phyloP scores from a whole-genome alignment of 2,329 filamentous ascomycete genomes.

The Talaromyces marneffei region DNA sequence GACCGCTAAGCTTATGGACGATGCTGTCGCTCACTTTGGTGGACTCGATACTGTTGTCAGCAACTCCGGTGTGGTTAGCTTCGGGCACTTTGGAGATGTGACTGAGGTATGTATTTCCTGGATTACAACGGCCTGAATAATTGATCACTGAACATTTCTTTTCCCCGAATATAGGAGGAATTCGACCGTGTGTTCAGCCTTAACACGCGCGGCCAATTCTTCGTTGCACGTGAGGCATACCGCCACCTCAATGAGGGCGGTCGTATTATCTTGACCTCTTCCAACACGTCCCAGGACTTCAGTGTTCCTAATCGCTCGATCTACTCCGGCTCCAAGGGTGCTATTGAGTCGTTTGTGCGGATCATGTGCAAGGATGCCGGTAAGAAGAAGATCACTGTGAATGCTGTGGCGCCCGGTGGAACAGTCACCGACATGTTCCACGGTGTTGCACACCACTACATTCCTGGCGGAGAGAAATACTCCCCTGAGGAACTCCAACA shows the following conservation, averaged over 20 bases:
- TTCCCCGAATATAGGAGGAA: slow-evolving; percentile 48
- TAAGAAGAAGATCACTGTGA: slow-evolving; percentile 4
- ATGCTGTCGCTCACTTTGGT: slow-evolving; percentile 23
- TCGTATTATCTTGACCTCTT: slow-evolving; percentile 67
- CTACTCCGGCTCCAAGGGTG: slow-evolving; percentile 71
- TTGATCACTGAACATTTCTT: background rate
- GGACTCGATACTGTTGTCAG: slow-evolving; percentile 24
- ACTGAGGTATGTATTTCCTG: slow-evolving; percentile 37
- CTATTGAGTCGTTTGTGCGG: slow-evolving; percentile 70
- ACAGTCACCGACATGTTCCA: slow-evolving; percentile 11
- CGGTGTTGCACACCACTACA: slow-evolving; percentile 2
- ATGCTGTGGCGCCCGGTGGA: slow-evolving; percentile 5
- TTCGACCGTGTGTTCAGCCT: slow-evolving; percentile 66
- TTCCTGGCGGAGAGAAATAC: slow-evolving; percentile 1
- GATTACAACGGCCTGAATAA: background rate
- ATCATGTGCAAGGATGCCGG: slow-evolving; percentile 66
- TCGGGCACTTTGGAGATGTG: slow-evolving; percentile 64
- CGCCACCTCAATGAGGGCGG: slow-evolving; percentile 64
- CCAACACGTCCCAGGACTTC: slow-evolving; percentile 61
- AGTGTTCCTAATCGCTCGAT: slow-evolving; percentile 65
- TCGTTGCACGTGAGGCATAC: slow-evolving; percentile 69
- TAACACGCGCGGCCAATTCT: slow-evolving; percentile 68
- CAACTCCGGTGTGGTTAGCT: slow-evolving; percentile 55
- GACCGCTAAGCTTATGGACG: slow-evolving; percentile 20
- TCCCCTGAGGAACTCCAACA: background rate